phyloP scores from a whole-genome alignment of 1,284 basidiomycete species.

The Fomitopsis betulina region DNA sequence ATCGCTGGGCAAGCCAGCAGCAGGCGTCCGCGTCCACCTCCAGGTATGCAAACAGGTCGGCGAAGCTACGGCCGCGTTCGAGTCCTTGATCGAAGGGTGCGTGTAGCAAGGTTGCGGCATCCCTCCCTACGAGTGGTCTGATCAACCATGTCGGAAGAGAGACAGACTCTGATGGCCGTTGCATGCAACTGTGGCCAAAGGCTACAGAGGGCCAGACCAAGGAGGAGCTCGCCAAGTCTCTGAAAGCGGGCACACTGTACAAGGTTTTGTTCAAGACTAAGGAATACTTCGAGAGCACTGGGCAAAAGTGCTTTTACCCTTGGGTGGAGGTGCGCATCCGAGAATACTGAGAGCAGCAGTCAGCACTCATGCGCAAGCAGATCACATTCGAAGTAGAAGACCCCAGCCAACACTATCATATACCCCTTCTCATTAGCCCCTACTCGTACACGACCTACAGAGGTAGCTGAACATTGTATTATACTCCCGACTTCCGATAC shows the following conservation, averaged over 20 bases:
- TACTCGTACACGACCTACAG: conserved; percentile 92
- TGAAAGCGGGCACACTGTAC: conserved; percentile 58
- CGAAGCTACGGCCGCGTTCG: conserved; percentile 37
- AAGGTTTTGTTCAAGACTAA: conserved; percentile 84
- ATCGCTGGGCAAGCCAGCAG: conserved; percentile 76
- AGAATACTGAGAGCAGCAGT: neutral
- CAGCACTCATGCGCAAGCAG: conserved; percentile 33
- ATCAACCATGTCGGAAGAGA: conserved; percentile 36
- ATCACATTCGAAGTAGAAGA: conserved; percentile 71
- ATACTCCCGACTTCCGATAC: conserved; percentile 1
- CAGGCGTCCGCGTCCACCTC: conserved; percentile 59
- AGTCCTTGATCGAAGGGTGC: conserved; percentile 59
- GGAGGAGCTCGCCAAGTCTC: conserved; percentile 33
- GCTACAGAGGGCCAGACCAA: conserved; percentile 25
- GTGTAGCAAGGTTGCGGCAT: conserved; percentile 13
- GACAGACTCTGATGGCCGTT: conserved; percentile 84
- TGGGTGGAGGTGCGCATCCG: conserved; percentile 65
- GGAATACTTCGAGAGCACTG: conserved; percentile 69
- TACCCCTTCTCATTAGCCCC: conserved; percentile 88
- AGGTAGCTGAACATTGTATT: conserved; percentile 53
- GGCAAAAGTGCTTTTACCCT: conserved; percentile 78
- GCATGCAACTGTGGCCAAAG: conserved; percentile 63
- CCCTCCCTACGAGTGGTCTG: neutral
- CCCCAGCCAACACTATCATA: conserved; percentile 81
- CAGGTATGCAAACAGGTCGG: conserved; percentile 37